These are phyloP conservation scores for Pleurotus tuoliensis DNA, from an alignment of 768 basidiomycete genomes.

Conservation along the genomic window DNA sequence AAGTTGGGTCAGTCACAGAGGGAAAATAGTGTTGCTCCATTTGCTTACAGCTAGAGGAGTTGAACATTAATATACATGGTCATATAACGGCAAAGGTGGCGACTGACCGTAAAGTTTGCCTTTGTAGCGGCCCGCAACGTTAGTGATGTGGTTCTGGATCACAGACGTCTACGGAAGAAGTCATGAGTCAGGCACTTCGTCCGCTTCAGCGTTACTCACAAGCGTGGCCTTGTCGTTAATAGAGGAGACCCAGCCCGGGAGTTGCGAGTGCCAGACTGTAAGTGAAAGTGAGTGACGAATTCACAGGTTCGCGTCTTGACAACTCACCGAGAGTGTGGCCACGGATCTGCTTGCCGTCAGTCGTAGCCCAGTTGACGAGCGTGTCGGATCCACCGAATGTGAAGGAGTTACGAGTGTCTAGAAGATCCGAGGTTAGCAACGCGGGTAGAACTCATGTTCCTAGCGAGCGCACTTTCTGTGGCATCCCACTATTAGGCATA, in stretches of 20 bases:
- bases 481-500: conserved; percentile 30
- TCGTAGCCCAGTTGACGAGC: conserved; percentile 37
- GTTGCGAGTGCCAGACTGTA: conserved; percentile 30
- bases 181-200: background rate
- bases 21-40: background rate
- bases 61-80: background rate
- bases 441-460: background rate
- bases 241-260: conserved; percentile 37
- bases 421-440: background rate
- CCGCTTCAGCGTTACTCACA: conserved; percentile 16
- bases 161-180: conserved; percentile 28
- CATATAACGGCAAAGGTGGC: background rate
- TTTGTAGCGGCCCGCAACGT: conserved; percentile 40
- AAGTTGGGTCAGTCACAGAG: background rate
- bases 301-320: background rate
- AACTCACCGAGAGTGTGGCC: conserved; percentile 29
- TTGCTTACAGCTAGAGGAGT: background rate
- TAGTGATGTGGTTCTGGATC: conserved; percentile 43
- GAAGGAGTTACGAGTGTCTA: conserved; percentile 28
- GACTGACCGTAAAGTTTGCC: conserved; percentile 39
- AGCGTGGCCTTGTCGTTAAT: conserved; percentile 34
- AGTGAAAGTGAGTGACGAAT: background rate
- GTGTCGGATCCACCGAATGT: conserved; percentile 30
- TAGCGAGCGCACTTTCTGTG: conserved; percentile 25
- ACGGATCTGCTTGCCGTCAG: conserved; percentile 37